Percentiles rank a stretch among this genome's conserved stretches.
phyloP scores from a whole-genome alignment of 1,284 basidiomycete species.

The Cryptococcus amylolentus region DNA sequence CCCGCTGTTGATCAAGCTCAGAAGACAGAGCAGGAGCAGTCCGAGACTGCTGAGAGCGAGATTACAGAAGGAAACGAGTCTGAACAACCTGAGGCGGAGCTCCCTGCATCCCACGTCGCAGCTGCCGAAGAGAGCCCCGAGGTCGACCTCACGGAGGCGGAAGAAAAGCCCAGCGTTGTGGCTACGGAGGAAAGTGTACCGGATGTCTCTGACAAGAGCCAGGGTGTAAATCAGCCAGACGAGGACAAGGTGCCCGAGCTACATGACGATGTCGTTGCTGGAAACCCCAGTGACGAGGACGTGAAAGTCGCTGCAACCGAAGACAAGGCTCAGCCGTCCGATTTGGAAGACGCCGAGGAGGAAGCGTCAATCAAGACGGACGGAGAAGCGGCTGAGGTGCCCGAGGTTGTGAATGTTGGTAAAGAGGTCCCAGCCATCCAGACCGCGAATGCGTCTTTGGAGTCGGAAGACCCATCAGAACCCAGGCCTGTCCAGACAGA shows the following conservation, averaged over 20 bases:
- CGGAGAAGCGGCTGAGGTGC: not conserved
- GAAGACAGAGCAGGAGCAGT: not conserved
- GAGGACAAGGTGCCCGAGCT: conserved; percentile 3
- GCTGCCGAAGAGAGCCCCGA: not conserved
- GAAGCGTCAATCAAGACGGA: conserved; percentile 1
- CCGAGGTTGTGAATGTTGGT: not conserved
- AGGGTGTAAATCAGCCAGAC: not conserved
- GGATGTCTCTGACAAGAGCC: not conserved
- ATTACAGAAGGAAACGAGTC: not conserved
- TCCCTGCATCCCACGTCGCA: not conserved
- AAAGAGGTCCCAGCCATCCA: not conserved
- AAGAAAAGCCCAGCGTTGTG: not conserved
- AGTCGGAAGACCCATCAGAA: not conserved
- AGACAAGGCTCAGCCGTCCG: not conserved
- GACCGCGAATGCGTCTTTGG: not conserved
- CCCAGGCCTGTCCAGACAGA: not conserved
- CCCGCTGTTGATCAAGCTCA: too few species aligned
- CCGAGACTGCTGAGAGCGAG: not conserved
- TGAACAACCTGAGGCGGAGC: not conserved
- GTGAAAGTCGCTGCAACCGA: too few species aligned
- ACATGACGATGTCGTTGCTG: not conserved
- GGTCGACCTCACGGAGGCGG: not conserved
- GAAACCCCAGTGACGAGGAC: too few species aligned
- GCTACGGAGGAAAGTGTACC: too few species aligned
- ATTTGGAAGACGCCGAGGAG: not conserved